Percentiles rank a stretch among this genome's conserved stretches.
Evolutionary conservation across 352 stramenopile genomes (phyloP).

Genomic region (Phytophthora meadii): DNA sequence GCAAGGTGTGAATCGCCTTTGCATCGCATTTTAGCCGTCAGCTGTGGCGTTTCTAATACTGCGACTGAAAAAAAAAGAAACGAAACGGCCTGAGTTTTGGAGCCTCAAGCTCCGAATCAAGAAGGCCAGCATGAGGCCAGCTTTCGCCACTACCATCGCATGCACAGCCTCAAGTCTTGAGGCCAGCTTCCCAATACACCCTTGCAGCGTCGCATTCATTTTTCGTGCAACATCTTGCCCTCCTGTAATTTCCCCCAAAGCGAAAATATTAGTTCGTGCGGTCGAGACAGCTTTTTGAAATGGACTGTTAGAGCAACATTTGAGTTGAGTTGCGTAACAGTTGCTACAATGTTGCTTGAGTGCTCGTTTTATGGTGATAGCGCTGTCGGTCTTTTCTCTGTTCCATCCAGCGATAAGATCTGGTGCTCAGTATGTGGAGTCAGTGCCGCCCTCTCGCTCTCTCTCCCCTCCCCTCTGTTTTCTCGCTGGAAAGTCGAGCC

Average conservation of each 20-base stretch:
- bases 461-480: constrained; percentile 29
- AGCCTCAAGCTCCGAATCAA: not conserved
- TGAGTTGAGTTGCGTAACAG: no score
- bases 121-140: constrained; percentile 10
- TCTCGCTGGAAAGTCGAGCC: constrained; percentile 38
- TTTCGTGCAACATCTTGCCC: not conserved
- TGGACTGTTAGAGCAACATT: no score
- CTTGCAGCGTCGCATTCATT: no score
- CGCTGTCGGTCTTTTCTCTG: constrained; percentile 15
- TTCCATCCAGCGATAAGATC: constrained; percentile 15
- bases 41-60: constrained; percentile 16
- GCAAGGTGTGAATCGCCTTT: no score
- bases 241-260: constrained; percentile 4
- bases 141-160: constrained; percentile 4
- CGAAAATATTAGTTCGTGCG: constrained; percentile 22
- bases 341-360: no score
- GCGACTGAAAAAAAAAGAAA: constrained; percentile 12
- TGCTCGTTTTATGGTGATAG: not conserved
- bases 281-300: constrained; percentile 4
- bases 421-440: constrained; percentile 27
- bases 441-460: constrained; percentile 36
- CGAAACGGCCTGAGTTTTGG: constrained; percentile 28
- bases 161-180: not conserved
- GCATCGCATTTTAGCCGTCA: no score
- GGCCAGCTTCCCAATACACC: not conserved